phyloP scores from a whole-genome alignment of 2,329 filamentous ascomycete species.

The Diplodia scrobiculata region DNA sequence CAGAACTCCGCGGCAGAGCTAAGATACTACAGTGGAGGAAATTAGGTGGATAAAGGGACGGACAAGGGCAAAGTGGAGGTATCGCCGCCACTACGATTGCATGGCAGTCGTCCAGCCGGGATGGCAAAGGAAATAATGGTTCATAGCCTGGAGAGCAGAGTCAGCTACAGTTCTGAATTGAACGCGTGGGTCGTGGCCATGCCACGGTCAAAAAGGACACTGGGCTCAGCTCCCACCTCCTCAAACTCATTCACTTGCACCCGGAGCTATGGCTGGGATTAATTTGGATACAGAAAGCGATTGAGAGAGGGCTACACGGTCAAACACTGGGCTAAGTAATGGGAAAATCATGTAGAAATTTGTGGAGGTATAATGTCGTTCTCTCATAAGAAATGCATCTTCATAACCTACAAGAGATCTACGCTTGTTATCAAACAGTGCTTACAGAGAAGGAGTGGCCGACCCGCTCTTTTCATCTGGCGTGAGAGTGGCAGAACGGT shows the following conservation, averaged over 20 bases:
- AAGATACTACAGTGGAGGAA: not conserved
- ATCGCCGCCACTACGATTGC: not conserved
- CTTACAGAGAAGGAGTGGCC: slow-evolving; percentile 4
- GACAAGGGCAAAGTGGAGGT: not conserved
- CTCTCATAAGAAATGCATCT: not conserved
- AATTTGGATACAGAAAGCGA: not conserved
- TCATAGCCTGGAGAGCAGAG: not conserved
- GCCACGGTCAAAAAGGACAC: not conserved
- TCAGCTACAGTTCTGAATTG: not conserved
- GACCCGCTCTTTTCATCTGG: slow-evolving; percentile 24
- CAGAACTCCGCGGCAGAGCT: not conserved
- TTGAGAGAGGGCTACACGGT: not conserved
- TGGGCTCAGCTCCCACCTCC: not conserved
- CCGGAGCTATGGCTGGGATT: not conserved
- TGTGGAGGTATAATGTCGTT: not conserved
- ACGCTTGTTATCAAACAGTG: not conserved
- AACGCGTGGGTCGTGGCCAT: no score
- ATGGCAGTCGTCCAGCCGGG: not conserved
- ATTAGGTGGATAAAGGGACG: not conserved
- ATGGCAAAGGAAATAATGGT: not conserved
- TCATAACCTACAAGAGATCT: slow-evolving; percentile 21
- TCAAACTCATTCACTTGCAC: not conserved
- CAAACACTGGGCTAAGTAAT: not conserved
- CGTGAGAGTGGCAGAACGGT: slow-evolving; percentile 28
- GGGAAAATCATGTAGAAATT: not conserved